Evolutionary conservation across 78 protist genomes (phyloP).

Genomic region (Paulinella micropora): DNA sequence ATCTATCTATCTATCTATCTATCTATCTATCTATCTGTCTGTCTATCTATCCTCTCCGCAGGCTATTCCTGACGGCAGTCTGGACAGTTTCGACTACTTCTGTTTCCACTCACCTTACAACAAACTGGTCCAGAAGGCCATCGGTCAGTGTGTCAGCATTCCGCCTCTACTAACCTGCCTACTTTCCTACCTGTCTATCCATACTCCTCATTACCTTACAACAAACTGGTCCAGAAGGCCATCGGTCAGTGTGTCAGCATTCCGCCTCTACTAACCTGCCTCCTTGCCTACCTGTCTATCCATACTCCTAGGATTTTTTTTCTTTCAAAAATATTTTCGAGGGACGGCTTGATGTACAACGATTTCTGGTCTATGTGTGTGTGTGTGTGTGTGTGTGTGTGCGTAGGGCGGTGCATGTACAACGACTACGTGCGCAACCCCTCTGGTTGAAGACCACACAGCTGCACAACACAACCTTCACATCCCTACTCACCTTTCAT

Average conservation of each 20-base stretch:
- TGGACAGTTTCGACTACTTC: conserved; percentile 44
- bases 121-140: conserved; percentile 76
- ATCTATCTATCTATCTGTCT: no score
- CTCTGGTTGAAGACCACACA: background rate
- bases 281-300: conserved; percentile 33
- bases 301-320: no score
- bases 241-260: conserved; percentile 42
- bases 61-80: background rate
- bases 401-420: no score
- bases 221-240: conserved; percentile 37
- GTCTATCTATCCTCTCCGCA: no score
- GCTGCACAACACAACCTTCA: background rate
- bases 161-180: background rate
- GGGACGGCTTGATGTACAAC: no score
- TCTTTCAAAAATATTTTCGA: no score
- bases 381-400: no score
- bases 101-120: conserved; percentile 83
- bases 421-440: conserved; percentile 1
- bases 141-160: conserved; percentile 41
- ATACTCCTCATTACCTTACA: background rate
- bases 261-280: background rate
- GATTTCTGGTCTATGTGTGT: no score
- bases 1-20: no score
- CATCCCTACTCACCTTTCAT: background rate
- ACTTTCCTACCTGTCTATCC: conserved; percentile 36